phyloP scores from a whole-genome alignment of 306 rosid species.

The Senna siamea region DNA sequence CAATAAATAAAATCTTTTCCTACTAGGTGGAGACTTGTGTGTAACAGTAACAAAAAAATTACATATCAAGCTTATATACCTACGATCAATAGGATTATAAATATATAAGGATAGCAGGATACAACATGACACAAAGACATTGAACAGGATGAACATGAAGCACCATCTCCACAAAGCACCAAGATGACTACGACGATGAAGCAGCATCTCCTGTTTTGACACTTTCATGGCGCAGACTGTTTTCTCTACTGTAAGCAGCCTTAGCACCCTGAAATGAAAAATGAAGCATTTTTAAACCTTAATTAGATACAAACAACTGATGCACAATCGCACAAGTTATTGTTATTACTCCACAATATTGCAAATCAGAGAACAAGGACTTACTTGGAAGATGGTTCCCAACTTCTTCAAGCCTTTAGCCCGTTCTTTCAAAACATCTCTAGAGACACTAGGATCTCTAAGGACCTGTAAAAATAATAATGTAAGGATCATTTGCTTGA shows the following conservation, averaged over 20 bases:
- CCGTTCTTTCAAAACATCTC: conserved; percentile 68
- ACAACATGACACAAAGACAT: conserved; percentile 27
- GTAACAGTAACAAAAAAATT: too few relatives aligned
- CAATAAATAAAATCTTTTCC: too few relatives aligned
- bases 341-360: conserved; percentile 12
- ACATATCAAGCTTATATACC: neutral
- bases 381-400: conserved; percentile 91
- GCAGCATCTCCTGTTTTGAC: conserved; percentile 23
- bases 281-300: neutral
- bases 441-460: conserved; percentile 70
- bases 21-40: too few relatives aligned
- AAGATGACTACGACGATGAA: conserved; percentile 55
- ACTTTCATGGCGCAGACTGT: conserved; percentile 82
- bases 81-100: neutral
- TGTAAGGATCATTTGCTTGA: conserved; percentile 9
- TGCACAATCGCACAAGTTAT: neutral
- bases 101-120: neutral
- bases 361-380: conserved; percentile 32
- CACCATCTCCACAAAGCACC: neutral
- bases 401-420: conserved; percentile 72
- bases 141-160: conserved; percentile 27
- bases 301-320: conserved; percentile 10
- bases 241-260: conserved; percentile 68
- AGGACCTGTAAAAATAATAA: conserved; percentile 67
- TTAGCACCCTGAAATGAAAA: conserved; percentile 78